Percentiles rank a stretch among this genome's conserved stretches.
phyloP scores from a whole-genome alignment of 2,329 filamentous ascomycete species.

The Pseudogymnoascus pannorum region DNA sequence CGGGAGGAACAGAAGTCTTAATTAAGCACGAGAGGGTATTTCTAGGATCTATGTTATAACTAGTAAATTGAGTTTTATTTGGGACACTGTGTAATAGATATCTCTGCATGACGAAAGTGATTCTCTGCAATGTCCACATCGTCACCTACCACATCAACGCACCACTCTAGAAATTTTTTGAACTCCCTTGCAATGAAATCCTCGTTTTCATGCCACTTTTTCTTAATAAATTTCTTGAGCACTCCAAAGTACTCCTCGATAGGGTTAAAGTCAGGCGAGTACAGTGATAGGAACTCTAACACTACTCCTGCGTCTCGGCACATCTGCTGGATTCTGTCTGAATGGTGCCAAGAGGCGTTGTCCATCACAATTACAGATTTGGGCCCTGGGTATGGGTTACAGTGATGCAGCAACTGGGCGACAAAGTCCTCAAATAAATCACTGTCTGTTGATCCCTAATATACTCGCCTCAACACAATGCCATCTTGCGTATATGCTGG shows the following conservation, averaged over 20 bases:
- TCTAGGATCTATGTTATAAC: no score
- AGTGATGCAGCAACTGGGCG: conserved; percentile 26
- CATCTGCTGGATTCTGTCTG: conserved; percentile 26
- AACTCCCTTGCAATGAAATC: conserved; percentile 24
- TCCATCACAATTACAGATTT: not conserved
- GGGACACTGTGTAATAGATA: not conserved
- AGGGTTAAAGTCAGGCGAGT: conserved; percentile 32
- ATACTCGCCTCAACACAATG: conserved; percentile 26
- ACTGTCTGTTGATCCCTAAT: conserved; percentile 26
- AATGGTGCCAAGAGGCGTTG: conserved; percentile 20
- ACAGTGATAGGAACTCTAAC: conserved; percentile 30
- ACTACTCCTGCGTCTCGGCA: conserved; percentile 28
- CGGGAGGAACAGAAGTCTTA: not conserved
- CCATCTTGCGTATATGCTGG: conserved; percentile 29
- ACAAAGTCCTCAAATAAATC: conserved; percentile 29
- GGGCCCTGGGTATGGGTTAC: not conserved
- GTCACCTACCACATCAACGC: conserved; percentile 23
- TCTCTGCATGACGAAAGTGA: conserved; percentile 14
- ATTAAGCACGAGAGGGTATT: not conserved
- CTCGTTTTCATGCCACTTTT: conserved; percentile 20
- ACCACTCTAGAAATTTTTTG: conserved; percentile 19
- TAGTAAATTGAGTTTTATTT: not conserved
- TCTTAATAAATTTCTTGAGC: conserved; percentile 30
- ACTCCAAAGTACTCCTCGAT: conserved; percentile 26
- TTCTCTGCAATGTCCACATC: conserved; percentile 20